Conservation (phyloP, 177 flowering plant species). For the Vitis hybrid region DNA sequence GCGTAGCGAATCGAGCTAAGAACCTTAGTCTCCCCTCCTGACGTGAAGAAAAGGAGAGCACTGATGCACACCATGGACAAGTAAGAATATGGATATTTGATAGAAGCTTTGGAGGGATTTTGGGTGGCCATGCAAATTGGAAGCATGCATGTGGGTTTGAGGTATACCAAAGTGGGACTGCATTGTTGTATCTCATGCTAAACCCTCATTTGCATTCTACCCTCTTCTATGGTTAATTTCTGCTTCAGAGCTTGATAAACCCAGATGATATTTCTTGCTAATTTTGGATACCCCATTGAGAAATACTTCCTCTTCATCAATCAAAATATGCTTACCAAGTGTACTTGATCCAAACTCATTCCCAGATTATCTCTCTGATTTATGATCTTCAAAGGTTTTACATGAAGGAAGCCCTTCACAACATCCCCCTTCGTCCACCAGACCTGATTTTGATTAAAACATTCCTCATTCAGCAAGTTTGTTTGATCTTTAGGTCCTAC, state of each 20-base stretch:
- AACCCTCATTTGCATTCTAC: conserved; percentile 46
- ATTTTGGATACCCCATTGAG: conserved; percentile 44
- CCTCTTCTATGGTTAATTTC: conserved; percentile 88
- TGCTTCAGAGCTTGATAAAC: conserved; percentile 82
- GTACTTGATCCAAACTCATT: conserved; percentile 28
- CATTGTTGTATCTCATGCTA: background rate
- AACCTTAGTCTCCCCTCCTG: no score
- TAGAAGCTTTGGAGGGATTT: no score
- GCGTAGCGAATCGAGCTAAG: no score
- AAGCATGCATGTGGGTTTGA: no score
- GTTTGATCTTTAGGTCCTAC: conserved; percentile 29
- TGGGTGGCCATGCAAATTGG: no score
- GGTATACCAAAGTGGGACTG: no score
- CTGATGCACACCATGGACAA: no score
- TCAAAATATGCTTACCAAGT: conserved; percentile 17
- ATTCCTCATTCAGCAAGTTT: conserved; percentile 22
- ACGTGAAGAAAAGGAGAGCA: no score
- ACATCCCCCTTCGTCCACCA: conserved; percentile 9
- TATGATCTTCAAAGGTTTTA: conserved; percentile 41
- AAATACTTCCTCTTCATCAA: conserved; percentile 61
- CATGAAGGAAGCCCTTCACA: conserved; percentile 20
- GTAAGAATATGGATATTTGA: no score
- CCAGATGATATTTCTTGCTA: conserved; percentile 48
- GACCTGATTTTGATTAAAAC: conserved; percentile 25
- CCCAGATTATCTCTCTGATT: conserved; percentile 25